Evolutionary conservation across 805 yeast species (phyloP).

Genomic region (Nakazawaea pomicola): DNA sequence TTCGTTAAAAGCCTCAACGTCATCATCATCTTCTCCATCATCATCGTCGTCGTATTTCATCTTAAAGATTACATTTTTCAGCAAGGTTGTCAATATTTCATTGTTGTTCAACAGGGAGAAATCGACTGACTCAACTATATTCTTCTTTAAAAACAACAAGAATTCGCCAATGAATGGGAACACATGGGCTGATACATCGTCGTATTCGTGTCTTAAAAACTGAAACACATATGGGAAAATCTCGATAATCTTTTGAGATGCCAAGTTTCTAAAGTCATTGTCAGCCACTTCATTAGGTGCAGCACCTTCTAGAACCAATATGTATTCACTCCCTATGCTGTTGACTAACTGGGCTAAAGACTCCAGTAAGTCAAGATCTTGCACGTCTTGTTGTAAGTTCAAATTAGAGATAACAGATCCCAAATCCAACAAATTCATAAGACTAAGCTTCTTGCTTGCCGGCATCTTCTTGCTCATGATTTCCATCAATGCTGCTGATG

Average conservation of each 20-base stretch:
- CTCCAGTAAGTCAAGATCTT: slow-evolving; percentile 67
- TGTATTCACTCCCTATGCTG: slow-evolving; percentile 69
- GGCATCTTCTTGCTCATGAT: slow-evolving; percentile 56
- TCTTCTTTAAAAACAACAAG: slow-evolving; percentile 63
- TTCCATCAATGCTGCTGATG: slow-evolving; percentile 51
- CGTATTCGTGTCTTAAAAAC: slow-evolving; percentile 77
- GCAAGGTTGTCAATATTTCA: slow-evolving; percentile 56
- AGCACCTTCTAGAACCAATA: slow-evolving; percentile 58
- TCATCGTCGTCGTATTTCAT: slow-evolving; percentile 70
- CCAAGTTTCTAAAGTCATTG: slow-evolving; percentile 30
- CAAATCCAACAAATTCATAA: slow-evolving; percentile 64
- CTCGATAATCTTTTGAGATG: slow-evolving; percentile 45
- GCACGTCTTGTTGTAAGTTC: slow-evolving; percentile 35
- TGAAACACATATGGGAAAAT: slow-evolving; percentile 69
- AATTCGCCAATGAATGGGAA: slow-evolving; percentile 77
- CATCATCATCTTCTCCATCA: slow-evolving; percentile 60
- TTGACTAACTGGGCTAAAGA: slow-evolving; percentile 69
- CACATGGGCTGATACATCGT: slow-evolving; percentile 80
- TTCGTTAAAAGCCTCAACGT: slow-evolving; percentile 74
- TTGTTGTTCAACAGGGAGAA: slow-evolving; percentile 25
- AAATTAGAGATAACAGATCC: slow-evolving; percentile 44
- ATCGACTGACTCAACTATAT: slow-evolving; percentile 29
- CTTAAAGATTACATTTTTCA: slow-evolving; percentile 68
- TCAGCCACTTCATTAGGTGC: slow-evolving; percentile 30
- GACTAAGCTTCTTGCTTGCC: slow-evolving; percentile 50